Evolutionary conservation across 2,329 filamentous ascomycete genomes (phyloP).

Genomic region (Teratosphaeria nubilosa): DNA sequence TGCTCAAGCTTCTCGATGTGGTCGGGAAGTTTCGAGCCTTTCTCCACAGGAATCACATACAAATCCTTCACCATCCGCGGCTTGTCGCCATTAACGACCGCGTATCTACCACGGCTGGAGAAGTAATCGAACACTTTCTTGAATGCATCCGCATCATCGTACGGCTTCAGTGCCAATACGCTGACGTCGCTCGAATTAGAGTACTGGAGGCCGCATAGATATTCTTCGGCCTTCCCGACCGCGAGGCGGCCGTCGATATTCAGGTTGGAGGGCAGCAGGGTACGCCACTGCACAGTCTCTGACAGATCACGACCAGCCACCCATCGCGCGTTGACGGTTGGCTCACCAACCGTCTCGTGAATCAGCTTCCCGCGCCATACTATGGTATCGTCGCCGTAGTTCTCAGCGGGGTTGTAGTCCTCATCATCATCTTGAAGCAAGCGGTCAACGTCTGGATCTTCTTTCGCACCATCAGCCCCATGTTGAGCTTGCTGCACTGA

Average conservation of each 20-base stretch:
- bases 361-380: conserved; percentile 67
- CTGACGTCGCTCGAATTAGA: conserved; percentile 74
- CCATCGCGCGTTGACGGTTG: conserved; percentile 62
- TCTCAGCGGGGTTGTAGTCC: conserved; percentile 71
- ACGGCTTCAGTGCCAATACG: conserved; percentile 60
- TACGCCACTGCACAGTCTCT: conserved; percentile 57
- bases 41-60: conserved; percentile 77
- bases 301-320: conserved; percentile 75
- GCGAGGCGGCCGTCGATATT: conserved; percentile 72
- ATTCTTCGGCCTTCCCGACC: conserved; percentile 74
- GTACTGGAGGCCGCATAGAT: conserved; percentile 77
- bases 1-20: conserved; percentile 85
- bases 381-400: conserved; percentile 56
- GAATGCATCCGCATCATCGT: conserved; percentile 55
- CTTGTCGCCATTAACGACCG: conserved; percentile 62
- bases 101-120: conserved; percentile 68
- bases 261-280: conserved; percentile 61
- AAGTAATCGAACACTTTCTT: conserved; percentile 82
- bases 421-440: conserved; percentile 75
- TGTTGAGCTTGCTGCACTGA: conserved; percentile 22
- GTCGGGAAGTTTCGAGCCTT: conserved; percentile 61
- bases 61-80: conserved; percentile 66
- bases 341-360: conserved; percentile 28
- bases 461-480: conserved; percentile 46
- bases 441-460: conserved; percentile 83